Evolutionary conservation across 257 asterid species (phyloP).

Genomic region (Fraxinus quadrangulata): DNA sequence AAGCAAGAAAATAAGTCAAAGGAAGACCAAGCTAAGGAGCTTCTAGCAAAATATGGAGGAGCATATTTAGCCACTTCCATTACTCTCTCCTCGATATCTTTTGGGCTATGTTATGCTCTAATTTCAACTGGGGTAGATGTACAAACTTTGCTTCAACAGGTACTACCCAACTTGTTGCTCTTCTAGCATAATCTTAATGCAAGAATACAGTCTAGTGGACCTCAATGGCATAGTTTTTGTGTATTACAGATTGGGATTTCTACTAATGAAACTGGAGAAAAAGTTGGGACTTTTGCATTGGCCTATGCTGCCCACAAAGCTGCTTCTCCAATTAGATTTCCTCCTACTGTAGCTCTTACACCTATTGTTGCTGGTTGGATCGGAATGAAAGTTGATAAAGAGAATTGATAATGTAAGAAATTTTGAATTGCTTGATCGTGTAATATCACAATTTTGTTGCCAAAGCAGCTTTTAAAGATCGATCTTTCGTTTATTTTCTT

Average conservation of each 20-base stretch:
- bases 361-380: slow-evolving; percentile 93
- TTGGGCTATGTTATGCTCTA: slow-evolving; percentile 74
- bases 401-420: slow-evolving; percentile 34
- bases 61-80: slow-evolving; percentile 93
- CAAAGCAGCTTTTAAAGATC: background rate
- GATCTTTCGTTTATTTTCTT: background rate
- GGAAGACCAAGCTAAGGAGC: slow-evolving; percentile 90
- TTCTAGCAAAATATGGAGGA: slow-evolving; percentile 89
- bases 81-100: slow-evolving; percentile 86
- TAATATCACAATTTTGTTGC: slow-evolving; percentile 28
- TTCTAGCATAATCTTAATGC: background rate
- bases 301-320: slow-evolving; percentile 99
- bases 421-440: background rate
- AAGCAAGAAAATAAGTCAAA: slow-evolving; percentile 54
- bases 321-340: slow-evolving; percentile 94
- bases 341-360: slow-evolving; percentile 95
- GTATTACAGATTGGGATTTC: slow-evolving; percentile 71
- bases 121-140: slow-evolving; percentile 87
- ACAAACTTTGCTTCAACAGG: slow-evolving; percentile 73
- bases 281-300: slow-evolving; percentile 90
- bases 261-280: slow-evolving; percentile 71
- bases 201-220: background rate
- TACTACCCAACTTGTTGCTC: slow-evolving; percentile 17
- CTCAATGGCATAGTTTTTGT: slow-evolving; percentile 13
- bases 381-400: slow-evolving; percentile 76